phyloP scores from a whole-genome alignment of 805 yeast species.

The Blastobotrys peoriensis region DNA sequence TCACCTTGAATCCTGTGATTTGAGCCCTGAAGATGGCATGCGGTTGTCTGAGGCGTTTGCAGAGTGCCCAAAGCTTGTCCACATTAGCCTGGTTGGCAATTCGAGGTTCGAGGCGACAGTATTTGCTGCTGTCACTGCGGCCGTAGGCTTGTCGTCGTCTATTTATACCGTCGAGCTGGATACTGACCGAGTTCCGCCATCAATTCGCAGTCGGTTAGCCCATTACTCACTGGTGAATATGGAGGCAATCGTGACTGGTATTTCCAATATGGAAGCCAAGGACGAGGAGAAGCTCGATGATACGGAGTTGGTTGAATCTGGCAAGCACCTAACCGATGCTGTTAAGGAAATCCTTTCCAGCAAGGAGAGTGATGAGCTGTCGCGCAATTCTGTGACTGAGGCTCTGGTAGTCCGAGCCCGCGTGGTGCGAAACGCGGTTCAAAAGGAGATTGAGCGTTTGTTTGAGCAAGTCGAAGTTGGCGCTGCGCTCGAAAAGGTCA shows the following conservation, averaged over 20 bases:
- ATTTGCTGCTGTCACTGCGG: slow-evolving; percentile 59
- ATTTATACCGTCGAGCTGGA: slow-evolving; percentile 66
- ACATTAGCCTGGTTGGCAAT: slow-evolving; percentile 65
- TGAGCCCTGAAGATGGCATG: slow-evolving; percentile 50
- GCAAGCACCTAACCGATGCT: slow-evolving; percentile 20
- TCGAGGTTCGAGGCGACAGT: slow-evolving; percentile 50
- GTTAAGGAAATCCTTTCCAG: slow-evolving; percentile 18
- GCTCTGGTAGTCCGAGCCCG: slow-evolving; percentile 36
- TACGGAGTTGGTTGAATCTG: slow-evolving; percentile 32
- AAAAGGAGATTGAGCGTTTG: slow-evolving; percentile 48
- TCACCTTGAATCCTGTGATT: slow-evolving; percentile 64
- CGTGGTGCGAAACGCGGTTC: slow-evolving; percentile 38
- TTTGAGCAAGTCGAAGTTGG: slow-evolving; percentile 50
- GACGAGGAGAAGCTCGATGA: slow-evolving; percentile 29
- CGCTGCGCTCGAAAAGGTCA: slow-evolving; percentile 50
- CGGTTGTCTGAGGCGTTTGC: slow-evolving; percentile 63
- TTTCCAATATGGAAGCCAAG: not conserved
- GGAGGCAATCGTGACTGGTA: slow-evolving; percentile 18
- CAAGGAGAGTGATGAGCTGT: slow-evolving; percentile 12
- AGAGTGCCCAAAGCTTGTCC: slow-evolving; percentile 58
- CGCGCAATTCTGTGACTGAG: slow-evolving; percentile 19
- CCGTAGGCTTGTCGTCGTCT: slow-evolving; percentile 60
- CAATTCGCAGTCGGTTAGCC: slow-evolving; percentile 65
- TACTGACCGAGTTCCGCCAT: slow-evolving; percentile 51
- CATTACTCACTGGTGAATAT: slow-evolving; percentile 77